These are phyloP conservation scores for Begonia peltatifolia DNA, from an alignment of 306 rosid genomes.

Conservation along the genomic window DNA sequence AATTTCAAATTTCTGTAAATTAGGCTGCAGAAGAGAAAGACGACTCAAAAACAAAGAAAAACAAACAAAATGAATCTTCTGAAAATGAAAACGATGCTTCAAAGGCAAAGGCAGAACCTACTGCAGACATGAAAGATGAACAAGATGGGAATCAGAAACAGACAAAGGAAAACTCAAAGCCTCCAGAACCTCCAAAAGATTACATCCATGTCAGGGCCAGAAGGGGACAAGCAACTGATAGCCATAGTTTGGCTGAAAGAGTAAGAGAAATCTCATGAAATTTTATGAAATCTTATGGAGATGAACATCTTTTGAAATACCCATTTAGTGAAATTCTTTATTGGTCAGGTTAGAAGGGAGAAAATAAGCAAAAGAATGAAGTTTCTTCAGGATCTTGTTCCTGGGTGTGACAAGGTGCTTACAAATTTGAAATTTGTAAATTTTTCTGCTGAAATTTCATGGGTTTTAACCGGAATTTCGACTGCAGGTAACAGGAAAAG, in stretches of 20 bases:
- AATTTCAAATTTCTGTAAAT: background rate
- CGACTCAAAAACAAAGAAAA: slow-evolving; percentile 29
- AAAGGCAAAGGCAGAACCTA: slow-evolving; percentile 19
- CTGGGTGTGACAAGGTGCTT: slow-evolving; percentile 85
- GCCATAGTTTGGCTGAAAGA: slow-evolving; percentile 92
- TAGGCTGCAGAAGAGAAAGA: slow-evolving; percentile 20
- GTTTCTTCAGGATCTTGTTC: slow-evolving; percentile 88
- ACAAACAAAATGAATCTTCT: slow-evolving; percentile 22
- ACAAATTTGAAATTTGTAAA: slow-evolving; percentile 7
- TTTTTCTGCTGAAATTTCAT: background rate
- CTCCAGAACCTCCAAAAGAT: slow-evolving; percentile 68
- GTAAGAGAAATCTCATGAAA: slow-evolving; percentile 18
- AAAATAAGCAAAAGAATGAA: slow-evolving; percentile 92
- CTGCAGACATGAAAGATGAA: slow-evolving; percentile 12
- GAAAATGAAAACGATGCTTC: slow-evolving; percentile 24
- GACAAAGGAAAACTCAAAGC: slow-evolving; percentile 27
- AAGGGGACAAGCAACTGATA: slow-evolving; percentile 96
- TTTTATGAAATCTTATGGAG: background rate
- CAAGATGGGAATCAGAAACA: slow-evolving; percentile 20
- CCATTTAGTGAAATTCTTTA: background rate
- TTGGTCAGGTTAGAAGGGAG: slow-evolving; percentile 73
- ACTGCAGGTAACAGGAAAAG: slow-evolving; percentile 82
- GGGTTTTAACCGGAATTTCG: slow-evolving; percentile 1
- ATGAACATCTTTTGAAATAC: slow-evolving; percentile 2
- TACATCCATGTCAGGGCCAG: slow-evolving; percentile 88